Evolutionary conservation across 2,329 filamentous ascomycete species (phyloP).

Genomic region (Diaporthe vexans): DNA sequence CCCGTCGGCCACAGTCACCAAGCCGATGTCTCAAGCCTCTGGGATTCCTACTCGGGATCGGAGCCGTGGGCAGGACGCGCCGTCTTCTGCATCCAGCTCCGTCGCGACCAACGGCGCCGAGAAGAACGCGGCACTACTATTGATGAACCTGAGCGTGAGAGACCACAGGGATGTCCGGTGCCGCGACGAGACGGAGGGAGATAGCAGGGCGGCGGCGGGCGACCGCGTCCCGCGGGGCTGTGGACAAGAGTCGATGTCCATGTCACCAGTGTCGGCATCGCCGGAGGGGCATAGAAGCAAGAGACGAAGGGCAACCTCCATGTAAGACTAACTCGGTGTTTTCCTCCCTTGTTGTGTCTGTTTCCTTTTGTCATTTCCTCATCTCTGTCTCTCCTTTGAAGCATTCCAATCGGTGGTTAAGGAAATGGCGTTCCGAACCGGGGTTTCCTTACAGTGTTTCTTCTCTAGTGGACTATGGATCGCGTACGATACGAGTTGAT

Average conservation of each 20-base stretch:
- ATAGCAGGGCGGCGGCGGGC: constrained; percentile 31
- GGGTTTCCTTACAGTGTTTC: background rate
- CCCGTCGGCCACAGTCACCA: constrained; percentile 38
- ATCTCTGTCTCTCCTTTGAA: background rate
- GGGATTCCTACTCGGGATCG: background rate
- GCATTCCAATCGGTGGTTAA: constrained; percentile 5
- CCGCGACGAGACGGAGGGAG: constrained; percentile 18
- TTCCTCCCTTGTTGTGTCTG: background rate
- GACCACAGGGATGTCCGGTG: constrained; percentile 46
- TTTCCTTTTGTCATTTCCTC: background rate
- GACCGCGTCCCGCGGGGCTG: constrained; percentile 39
- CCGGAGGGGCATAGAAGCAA: constrained; percentile 52
- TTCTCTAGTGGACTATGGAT: background rate
- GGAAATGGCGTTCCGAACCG: constrained; percentile 30
- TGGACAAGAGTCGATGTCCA: constrained; percentile 44
- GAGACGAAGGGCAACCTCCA: constrained; percentile 57
- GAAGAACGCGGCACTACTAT: constrained; percentile 61
- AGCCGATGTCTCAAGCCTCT: constrained; percentile 23
- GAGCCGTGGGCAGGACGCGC: background rate
- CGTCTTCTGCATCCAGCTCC: background rate
- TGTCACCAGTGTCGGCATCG: constrained; percentile 33
- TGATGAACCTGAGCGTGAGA: constrained; percentile 62
- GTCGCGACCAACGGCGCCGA: constrained; percentile 50
- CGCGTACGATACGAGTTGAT: constrained; percentile 19
- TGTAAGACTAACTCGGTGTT: constrained; percentile 46